Evolutionary conservation across 2,329 filamentous ascomycete species (phyloP).

Genomic region (Sporothrix variecibatus): DNA sequence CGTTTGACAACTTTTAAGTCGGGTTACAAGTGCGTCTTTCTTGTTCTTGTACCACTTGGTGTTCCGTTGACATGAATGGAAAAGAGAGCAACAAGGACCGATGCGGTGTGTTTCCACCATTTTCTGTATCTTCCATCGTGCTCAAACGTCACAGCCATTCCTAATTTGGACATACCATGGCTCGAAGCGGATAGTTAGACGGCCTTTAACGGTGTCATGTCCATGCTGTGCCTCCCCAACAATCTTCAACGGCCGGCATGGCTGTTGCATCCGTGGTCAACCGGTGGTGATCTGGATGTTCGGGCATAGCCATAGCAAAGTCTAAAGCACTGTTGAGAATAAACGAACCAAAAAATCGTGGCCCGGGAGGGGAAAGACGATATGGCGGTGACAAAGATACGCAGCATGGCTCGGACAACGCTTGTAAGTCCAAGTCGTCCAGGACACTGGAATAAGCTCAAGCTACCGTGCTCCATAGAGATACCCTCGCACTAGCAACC

Average conservation of each 20-base stretch:
- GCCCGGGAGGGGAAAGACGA: background rate
- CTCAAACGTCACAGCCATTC: background rate
- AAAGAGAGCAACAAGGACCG: background rate
- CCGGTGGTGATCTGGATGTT: background rate
- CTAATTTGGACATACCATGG: background rate
- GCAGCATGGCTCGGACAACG: background rate
- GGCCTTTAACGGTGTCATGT: background rate
- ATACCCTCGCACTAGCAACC: constrained; percentile 3
- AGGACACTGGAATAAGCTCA: background rate
- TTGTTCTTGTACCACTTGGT: background rate
- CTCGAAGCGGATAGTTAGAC: background rate
- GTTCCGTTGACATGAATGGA: background rate
- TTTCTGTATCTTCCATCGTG: background rate
- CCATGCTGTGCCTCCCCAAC: background rate
- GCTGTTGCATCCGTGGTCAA: background rate
- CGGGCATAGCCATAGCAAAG: background rate
- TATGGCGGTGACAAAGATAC: background rate
- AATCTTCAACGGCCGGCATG: background rate
- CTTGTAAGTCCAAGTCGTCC: background rate
- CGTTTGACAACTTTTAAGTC: background rate
- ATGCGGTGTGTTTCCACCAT: background rate
- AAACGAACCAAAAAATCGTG: background rate
- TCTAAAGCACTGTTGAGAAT: background rate
- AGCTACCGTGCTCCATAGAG: background rate
- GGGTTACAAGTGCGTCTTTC: background rate